These are phyloP conservation scores for Berberis vulgaris DNA, from an alignment of 164 flowering plant species.

Conservation along the genomic window DNA sequence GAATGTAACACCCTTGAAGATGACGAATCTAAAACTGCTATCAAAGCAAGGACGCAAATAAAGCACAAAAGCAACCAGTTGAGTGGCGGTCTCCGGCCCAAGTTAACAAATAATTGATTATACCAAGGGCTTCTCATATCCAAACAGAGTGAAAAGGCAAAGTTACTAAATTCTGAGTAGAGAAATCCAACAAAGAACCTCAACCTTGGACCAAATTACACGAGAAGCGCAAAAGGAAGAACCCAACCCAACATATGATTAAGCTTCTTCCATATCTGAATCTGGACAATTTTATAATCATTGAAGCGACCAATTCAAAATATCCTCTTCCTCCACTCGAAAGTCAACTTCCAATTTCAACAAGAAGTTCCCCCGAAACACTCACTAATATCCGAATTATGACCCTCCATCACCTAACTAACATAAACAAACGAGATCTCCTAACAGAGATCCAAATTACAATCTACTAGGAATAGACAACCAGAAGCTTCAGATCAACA, in stretches of 20 bases:
- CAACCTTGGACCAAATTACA: too few species aligned
- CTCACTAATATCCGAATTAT: too few species aligned
- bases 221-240: neutral
- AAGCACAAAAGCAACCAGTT: conserved; percentile 62
- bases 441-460: too few species aligned
- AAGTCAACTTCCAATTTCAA: too few species aligned
- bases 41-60: conserved; percentile 45
- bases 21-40: conserved; percentile 53
- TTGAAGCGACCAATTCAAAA: too few species aligned
- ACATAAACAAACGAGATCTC: too few species aligned
- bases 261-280: neutral
- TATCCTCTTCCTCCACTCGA: too few species aligned
- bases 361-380: too few species aligned
- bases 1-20: conserved; percentile 38
- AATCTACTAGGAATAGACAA: too few species aligned
- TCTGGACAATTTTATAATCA: too few species aligned
- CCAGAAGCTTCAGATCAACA: too few species aligned
- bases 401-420: too few species aligned
- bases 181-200: conserved; percentile 19
- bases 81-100: conserved; percentile 56
- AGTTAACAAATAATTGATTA: conserved; percentile 33
- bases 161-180: conserved; percentile 17
- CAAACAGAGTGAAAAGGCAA: conserved; percentile 16
- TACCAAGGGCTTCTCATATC: conserved; percentile 82
- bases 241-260: neutral